Evolutionary conservation across 1,284 basidiomycete genomes (phyloP), one percentile per base, ranked within the genome.

Genomic region (Marasmius sp.): DNA sequence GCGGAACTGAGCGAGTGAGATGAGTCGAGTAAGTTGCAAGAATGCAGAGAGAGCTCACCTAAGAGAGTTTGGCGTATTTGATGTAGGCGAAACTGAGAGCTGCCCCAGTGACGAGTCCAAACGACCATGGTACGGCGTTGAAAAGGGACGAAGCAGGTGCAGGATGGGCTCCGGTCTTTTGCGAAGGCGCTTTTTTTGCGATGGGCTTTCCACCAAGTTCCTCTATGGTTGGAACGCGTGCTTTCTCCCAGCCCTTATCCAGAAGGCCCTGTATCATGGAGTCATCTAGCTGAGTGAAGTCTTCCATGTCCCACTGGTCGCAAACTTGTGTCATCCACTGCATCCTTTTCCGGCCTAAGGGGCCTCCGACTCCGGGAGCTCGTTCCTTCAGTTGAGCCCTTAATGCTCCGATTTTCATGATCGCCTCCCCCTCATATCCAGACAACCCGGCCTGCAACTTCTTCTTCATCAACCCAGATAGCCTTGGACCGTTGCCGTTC

Each of bases 281-380:
- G 37, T 90, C 85, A 70, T 91, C 85, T 69, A 95, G 78, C 59
- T 74, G 68, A 10, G 85, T 85, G 52, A 95, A 83, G 62, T 95
- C 89, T 60, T 90, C 89, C 75, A 95, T 80, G 34, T 85, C 77
- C 93, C 95, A 98, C 41, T 80, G 76, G 64, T 94, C 93, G 76
- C 95, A 98, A 5, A 98, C 81, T 59, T 86, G 84, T 34, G 93
- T 88, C 93, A 98, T 98, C 96, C 95, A 98, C 66, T 85, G 83
- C 97, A 99, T 99, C 71, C 97, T 81, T 70, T 81, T 81, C 70
- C 85, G 85, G 52, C 92, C 87, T 55, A 90, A 68, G 49, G 82
- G 79, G 9, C 90, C 88, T n/a, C 93, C 94, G 7, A 91, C 84
- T 2, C 89, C 91, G 1, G 91, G 90, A 11, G 89, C 92, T 38